Conservation (phyloP, 441 rosid species). For the Rhodomyrtus psidioides region DNA sequence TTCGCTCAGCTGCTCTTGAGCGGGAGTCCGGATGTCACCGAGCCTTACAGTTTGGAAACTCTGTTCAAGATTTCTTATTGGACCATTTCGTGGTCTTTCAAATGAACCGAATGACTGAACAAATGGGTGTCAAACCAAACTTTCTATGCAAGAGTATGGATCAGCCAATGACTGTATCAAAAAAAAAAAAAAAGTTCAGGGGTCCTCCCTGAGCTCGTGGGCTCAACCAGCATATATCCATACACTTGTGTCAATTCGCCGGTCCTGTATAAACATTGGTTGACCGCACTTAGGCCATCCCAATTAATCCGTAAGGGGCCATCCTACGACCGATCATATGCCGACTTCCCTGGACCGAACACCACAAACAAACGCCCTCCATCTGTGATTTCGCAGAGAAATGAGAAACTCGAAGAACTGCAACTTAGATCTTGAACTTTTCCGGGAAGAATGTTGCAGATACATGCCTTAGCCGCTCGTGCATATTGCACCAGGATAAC, state of each 20-base stretch:
- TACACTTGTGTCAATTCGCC: too few species aligned
- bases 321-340: neutral
- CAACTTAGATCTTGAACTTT: neutral
- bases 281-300: too few species aligned
- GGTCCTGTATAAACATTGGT: too few species aligned
- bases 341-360: neutral
- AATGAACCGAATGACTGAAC: too few species aligned
- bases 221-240: too few species aligned
- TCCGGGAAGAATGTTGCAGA: neutral
- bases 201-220: too few species aligned
- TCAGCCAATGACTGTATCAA: too few species aligned
- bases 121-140: too few species aligned
- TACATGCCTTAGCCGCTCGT: neutral
- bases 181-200: too few species aligned
- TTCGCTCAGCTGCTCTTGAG: conserved; percentile 26
- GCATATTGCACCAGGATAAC: neutral
- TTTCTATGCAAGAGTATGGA: too few species aligned
- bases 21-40: conserved; percentile 6
- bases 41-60: conserved; percentile 21
- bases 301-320: too few species aligned
- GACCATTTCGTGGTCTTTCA: too few species aligned
- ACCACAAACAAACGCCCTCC: neutral
- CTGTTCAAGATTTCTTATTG: conserved; percentile 4
- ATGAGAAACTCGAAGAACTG: neutral
- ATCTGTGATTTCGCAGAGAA: neutral